Conservation (phyloP, 495 filamentous ascomycete genomes). For the Aspergillus nidulans region DNA sequence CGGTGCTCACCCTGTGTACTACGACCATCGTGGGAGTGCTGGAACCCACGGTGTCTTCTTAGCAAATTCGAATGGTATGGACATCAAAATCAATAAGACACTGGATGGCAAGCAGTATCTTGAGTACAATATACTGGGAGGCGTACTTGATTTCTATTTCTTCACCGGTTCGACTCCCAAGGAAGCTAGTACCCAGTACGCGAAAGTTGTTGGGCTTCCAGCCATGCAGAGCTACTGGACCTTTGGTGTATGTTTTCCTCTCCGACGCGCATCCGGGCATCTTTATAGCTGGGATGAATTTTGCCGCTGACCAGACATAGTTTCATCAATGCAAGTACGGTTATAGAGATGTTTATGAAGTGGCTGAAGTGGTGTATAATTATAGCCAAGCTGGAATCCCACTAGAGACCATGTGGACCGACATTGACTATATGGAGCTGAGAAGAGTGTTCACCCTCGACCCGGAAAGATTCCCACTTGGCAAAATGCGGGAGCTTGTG, state of each 20-base stretch:
- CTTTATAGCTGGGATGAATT: not conserved
- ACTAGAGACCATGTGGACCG: slow-evolving; percentile 86
- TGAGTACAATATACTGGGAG: slow-evolving; percentile 80
- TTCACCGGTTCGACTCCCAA: slow-evolving; percentile 67
- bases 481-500: slow-evolving; percentile 64
- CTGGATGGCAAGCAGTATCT: slow-evolving; percentile 62
- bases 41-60: slow-evolving; percentile 82
- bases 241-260: slow-evolving; percentile 50
- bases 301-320: slow-evolving; percentile 16
- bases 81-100: slow-evolving; percentile 72
- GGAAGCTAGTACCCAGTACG: slow-evolving; percentile 70
- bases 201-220: slow-evolving; percentile 61
- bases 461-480: slow-evolving; percentile 63
- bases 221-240: slow-evolving; percentile 85
- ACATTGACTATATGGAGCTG: slow-evolving; percentile 74
- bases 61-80: slow-evolving; percentile 82
- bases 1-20: slow-evolving; percentile 79
- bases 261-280: not conserved
- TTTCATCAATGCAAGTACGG: slow-evolving; percentile 84
- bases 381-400: slow-evolving; percentile 73
- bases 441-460: slow-evolving; percentile 72
- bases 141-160: slow-evolving; percentile 83
- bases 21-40: slow-evolving; percentile 62
- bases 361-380: slow-evolving; percentile 77
- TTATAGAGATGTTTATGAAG: slow-evolving; percentile 69